Evolutionary conservation across 495 filamentous ascomycete species (phyloP), one percentile per base, ranked within the genome.

Genomic region (Haplographium delicatum): DNA sequence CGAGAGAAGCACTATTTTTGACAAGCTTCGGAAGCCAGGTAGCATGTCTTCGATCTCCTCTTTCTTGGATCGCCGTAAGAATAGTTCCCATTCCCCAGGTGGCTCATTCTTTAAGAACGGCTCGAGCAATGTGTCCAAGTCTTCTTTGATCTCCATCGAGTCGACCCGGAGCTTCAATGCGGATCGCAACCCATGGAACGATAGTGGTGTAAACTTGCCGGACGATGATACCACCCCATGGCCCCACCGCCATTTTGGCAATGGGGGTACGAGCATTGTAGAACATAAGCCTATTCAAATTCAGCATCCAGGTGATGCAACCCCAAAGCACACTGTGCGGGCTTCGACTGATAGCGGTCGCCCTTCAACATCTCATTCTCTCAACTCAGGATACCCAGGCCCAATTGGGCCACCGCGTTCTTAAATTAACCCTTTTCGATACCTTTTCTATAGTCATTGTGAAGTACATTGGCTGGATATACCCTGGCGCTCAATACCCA

Each of bases 111-210:
- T 95, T 75, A 95, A 91, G 73, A 82, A 88, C 62, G 90, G 88
- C 41, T 95, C 89, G 31, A 87, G 72, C 74, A 96, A 96, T 62
- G 90, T 91, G 41, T 95, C 90, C 46, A 94, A 93, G 69, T 89
- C 90, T 33, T 96, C 91, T 20, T 80, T 96, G 43, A 86, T 91
- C 53, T 93, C 88, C 51, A 88, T 95, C 71, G 91, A 96, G 62
- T 94, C 89, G 19, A 87, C 87, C 28, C 83, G 88, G 62, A 93
- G 87, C 67, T 79, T 80, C 65, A 79, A 78, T 45, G 87, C 88
- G 62, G 93, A 94, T 66, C 87, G 90, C 62, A 95, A 95, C 68
- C 90, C 89, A 55, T 96, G 91, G 91, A 95, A 95, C 64, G 91
- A 96, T 68, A 91, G 86, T 56, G 91, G 89, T 51, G 86, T 96